Base-by-base conservation (phyloP, 179 eudicot genomes). In the Silene noctiflora region DNA sequence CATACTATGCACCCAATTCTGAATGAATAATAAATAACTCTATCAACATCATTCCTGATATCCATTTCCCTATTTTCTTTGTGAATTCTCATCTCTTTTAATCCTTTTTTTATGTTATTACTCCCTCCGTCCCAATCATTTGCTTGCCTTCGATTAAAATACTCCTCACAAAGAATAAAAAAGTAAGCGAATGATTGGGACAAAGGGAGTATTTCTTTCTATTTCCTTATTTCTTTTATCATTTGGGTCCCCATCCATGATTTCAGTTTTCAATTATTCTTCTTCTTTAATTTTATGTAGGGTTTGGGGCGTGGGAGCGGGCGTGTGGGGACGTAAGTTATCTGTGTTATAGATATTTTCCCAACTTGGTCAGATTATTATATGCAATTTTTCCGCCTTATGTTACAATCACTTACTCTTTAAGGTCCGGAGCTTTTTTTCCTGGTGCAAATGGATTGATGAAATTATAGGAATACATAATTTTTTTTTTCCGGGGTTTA, bases 11-110 rank as follows among this genome's bases (percentile, higher is more conserved):
- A 77, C 31, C 75, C 42, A 78, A 62, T 74, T 39, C 16, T 75
- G 72, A 82, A 78, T 81, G 25, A 67, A 8, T 60, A 1, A 0
- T 60, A 60, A 79, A 78, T 29, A 29, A 29, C 33, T 62, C 79
- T 70, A 76, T 81, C 77, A 31, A 68, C 81, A 65, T 84, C 82
- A 81, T 62, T 53, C 73, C 65, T 76, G 61, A 72, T 79, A 73
- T 74, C 42, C 72, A 72, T 62, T 35, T 66, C 58, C 51, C 78
- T 64, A 33, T 53, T 25, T 25, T 61, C 19, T 78, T 75, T 65
- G 33, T 73, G 17, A 63, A 48, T 75, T 77, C 46, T 71, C 53
- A 17, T 33, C 59, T 29, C 35, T 35, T 35, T 35, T 35, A 35
- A 35, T 35, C 42, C 42, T 35, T 35, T 35, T 35, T 4, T 35